Evolutionary conservation across 2,329 filamentous ascomycete genomes (phyloP).

Genomic region (Cordyceps javanica): DNA sequence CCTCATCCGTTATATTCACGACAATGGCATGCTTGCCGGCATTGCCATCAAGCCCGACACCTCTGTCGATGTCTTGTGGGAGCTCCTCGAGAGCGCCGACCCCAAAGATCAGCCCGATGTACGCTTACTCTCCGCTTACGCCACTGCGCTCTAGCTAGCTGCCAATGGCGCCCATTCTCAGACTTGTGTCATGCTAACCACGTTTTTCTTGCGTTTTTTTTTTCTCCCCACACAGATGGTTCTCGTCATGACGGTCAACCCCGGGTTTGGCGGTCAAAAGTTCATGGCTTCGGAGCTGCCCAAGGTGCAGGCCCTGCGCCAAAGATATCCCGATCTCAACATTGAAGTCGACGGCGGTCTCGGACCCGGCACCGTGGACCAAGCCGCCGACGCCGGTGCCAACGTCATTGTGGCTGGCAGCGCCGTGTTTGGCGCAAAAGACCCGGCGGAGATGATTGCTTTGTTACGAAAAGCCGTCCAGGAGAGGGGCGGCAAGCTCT

Average conservation of each 20-base stretch:
- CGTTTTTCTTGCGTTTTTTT: no score
- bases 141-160: not conserved
- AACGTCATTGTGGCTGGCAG: constrained; percentile 98
- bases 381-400: constrained; percentile 89
- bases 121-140: constrained; percentile 31
- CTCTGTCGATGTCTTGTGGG: constrained; percentile 83
- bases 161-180: no score
- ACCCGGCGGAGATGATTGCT: constrained; percentile 81
- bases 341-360: constrained; percentile 97
- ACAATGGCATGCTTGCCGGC: constrained; percentile 79
- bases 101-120: constrained; percentile 82
- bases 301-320: constrained; percentile 79
- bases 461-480: constrained; percentile 76
- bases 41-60: constrained; percentile 95
- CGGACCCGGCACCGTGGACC: constrained; percentile 81
- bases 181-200: not conserved
- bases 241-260: constrained; percentile 95
- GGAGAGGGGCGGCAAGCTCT: constrained; percentile 40
- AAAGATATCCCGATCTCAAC: constrained; percentile 83
- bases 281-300: constrained; percentile 96
- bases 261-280: constrained; percentile 95
- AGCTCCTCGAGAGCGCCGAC: constrained; percentile 69
- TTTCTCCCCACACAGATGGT: constrained; percentile 65
- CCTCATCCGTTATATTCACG: constrained; percentile 86
- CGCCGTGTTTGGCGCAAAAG: constrained; percentile 87